These are phyloP conservation scores for Suillus hirtellus DNA, from an alignment of 768 basidiomycete genomes.

Conservation along the genomic window DNA sequence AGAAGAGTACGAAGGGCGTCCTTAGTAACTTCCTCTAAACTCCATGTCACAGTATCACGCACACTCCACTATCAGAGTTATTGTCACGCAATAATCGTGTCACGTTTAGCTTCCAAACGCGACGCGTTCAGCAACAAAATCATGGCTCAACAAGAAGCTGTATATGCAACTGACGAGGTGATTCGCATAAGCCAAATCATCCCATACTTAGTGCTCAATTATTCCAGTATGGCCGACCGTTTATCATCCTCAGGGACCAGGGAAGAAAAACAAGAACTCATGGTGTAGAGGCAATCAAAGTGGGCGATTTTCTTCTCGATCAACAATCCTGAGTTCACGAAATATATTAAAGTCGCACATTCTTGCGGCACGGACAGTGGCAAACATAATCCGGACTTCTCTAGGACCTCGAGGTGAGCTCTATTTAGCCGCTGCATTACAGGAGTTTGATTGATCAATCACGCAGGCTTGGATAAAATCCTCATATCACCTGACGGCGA, in stretches of 20 bases:
- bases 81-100: conserved; percentile 29
- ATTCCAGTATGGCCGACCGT: conserved; percentile 87
- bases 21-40: conserved; percentile 12
- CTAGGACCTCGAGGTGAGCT: conserved; percentile 86
- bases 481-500: conserved; percentile 96
- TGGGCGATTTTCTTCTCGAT: conserved; percentile 30
- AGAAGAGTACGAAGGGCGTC: conserved; percentile 8
- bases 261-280: conserved; percentile 88
- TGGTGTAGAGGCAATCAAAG: conserved; percentile 95
- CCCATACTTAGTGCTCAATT: conserved; percentile 14
- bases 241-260: conserved; percentile 96
- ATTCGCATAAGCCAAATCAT: conserved; percentile 2
- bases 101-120: conserved; percentile 21
- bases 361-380: conserved; percentile 89
- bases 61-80: conserved; percentile 20
- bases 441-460: conserved; percentile 15
- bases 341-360: conserved; percentile 74
- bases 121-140: conserved; percentile 16
- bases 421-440: not conserved
- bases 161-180: conserved; percentile 89
- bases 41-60: conserved; percentile 30
- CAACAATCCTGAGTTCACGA: conserved; percentile 8
- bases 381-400: conserved; percentile 93
- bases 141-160: conserved; percentile 57
- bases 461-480: conserved; percentile 88